phyloP scores from a whole-genome alignment of 441 rosid species.

The Populus hybrid region DNA sequence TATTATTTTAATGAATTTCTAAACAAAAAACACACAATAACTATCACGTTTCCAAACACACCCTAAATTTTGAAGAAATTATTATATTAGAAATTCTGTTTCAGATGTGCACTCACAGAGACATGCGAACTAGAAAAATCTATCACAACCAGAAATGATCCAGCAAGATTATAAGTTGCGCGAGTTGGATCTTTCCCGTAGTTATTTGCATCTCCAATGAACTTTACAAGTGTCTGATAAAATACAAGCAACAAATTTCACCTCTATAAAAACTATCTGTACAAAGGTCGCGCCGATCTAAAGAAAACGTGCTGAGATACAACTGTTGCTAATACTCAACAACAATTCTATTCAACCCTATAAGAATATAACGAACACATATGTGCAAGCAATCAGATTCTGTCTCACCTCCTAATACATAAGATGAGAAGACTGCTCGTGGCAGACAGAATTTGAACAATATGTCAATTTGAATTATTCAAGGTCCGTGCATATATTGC shows the following conservation, averaged over 20 bases:
- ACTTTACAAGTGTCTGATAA: not conserved
- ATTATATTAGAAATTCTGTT: no score
- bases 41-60: no score
- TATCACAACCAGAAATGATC: not conserved
- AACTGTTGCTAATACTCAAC: constrained; percentile 13
- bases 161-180: not conserved
- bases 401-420: constrained; percentile 11
- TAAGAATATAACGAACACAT: constrained; percentile 27
- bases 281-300: not conserved
- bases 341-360: constrained; percentile 23
- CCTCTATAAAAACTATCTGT: not conserved
- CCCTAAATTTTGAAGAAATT: not conserved
- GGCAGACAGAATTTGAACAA: constrained; percentile 3
- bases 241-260: not conserved
- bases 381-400: constrained; percentile 16
- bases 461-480: constrained; percentile 3
- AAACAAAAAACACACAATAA: no score
- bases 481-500: not conserved
- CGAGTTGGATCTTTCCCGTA: not conserved
- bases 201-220: not conserved
- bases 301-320: constrained; percentile 1
- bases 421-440: constrained; percentile 1
- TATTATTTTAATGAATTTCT: no score
- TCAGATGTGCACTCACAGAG: not conserved
- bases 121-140: not conserved